These are phyloP conservation scores for Hypoxylon sp. DNA, from an alignment of 2,329 filamentous ascomycete genomes.

Conservation along the genomic window DNA sequence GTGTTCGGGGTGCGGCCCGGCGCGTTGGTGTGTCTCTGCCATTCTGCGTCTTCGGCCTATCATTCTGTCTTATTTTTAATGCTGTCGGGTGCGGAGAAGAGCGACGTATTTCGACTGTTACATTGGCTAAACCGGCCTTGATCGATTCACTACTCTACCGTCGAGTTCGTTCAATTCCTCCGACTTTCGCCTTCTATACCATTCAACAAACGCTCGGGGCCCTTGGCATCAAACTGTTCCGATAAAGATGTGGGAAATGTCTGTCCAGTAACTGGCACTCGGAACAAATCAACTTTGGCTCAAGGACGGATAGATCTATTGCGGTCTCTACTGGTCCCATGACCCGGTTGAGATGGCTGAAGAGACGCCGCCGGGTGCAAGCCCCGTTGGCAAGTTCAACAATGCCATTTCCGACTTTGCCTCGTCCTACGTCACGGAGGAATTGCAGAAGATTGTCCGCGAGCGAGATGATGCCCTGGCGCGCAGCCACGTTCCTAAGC, in stretches of 20 bases:
- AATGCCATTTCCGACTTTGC: conserved; percentile 40
- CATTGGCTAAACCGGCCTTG: conserved; percentile 25
- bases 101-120: conserved; percentile 24
- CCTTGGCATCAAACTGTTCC: neutral
- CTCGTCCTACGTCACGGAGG: conserved; percentile 38
- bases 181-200: neutral
- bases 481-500: conserved; percentile 38
- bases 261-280: conserved; percentile 3
- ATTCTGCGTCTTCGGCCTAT: conserved; percentile 23
- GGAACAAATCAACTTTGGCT: conserved; percentile 2
- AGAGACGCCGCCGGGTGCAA: conserved; percentile 18
- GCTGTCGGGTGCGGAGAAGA: conserved; percentile 30
- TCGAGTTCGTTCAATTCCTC: neutral
- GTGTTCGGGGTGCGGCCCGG: conserved; percentile 31
- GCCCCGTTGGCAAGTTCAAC: conserved; percentile 35
- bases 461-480: conserved; percentile 40
- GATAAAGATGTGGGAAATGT: conserved; percentile 1
- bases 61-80: conserved; percentile 24
- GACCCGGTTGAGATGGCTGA: conserved; percentile 35
- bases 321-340: conserved; percentile 2
- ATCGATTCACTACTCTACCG: conserved; percentile 16
- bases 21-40: conserved; percentile 11
- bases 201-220: neutral
- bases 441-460: conserved; percentile 37
- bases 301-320: conserved; percentile 7